Conservation (phyloP, 148 eudicot genomes). For the Chenopodium berlandieri region DNA sequence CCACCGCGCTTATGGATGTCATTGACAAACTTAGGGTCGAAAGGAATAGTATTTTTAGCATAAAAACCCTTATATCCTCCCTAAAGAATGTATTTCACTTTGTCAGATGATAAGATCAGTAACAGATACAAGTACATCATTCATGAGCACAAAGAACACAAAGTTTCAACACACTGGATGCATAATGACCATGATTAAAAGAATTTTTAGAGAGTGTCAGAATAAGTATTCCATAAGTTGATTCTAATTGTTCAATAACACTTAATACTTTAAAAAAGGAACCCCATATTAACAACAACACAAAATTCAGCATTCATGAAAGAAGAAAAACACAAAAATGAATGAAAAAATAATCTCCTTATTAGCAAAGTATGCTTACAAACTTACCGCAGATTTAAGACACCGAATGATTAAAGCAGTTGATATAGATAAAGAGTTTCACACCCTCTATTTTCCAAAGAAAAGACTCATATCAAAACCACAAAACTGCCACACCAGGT, state of each 20-base stretch:
- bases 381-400: background rate
- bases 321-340: background rate
- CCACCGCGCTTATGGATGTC: conserved; percentile 96
- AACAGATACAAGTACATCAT: background rate
- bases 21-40: conserved; percentile 76
- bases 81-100: conserved; percentile 30
- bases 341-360: background rate
- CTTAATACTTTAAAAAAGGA: background rate
- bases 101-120: background rate
- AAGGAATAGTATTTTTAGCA: conserved; percentile 62
- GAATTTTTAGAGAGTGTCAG: background rate
- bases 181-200: background rate
- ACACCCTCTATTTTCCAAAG: background rate
- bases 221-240: background rate
- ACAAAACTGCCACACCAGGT: background rate
- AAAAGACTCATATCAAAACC: background rate
- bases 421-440: background rate
- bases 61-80: conserved; percentile 94
- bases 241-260: background rate
- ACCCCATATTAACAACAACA: background rate
- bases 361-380: background rate
- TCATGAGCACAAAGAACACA: background rate
- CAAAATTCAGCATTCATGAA: background rate
- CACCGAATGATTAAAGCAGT: background rate
- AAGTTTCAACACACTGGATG: background rate